Evolutionary conservation across 2,329 filamentous ascomycete genomes (phyloP), one percentile per base, ranked within the genome.

Genomic region (Fusarium caatingaense): DNA sequence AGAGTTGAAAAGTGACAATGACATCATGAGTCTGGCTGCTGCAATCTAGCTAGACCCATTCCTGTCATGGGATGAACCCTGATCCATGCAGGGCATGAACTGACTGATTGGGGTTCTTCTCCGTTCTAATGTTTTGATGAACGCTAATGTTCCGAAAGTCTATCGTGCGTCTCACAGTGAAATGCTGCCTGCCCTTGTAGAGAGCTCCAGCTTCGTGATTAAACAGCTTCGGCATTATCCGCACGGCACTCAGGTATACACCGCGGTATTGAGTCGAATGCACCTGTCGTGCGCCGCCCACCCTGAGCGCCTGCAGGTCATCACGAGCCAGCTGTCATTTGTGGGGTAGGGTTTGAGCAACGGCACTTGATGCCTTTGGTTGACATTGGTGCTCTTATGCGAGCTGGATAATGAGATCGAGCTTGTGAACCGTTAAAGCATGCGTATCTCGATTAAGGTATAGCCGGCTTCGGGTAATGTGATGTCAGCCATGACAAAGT

Each of bases 271-370:
- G 53, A 57, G 49, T 69, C 44, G 41, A 46, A 49, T 54, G 59
- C 49, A 34, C 32, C 40, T 58, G 50, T 58, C 66, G 56, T 62
- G 60, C 62, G 50, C 45, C 48, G 50, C 30, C 45, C 63, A 63
- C 49, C 49, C 56, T 49, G 40, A 64, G 48, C 40, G 44, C 34
- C 60, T 66, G 68, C 71, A 69, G 56, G 68, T 49, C 57, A 68
- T 73, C 71, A 68, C 56, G 61, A 71, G 67, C 60, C 65, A 69
- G 54, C 46, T 70, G 56, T 68, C 68, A 54, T 60, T 55, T 65
- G 62, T 69, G 68, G 68, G 65, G 64, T 64, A 64, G 32, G 53
- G 37, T 25, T 48, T 56, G 62, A 58, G 51, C 41, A 58, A 64
- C 47, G 56, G 32, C 66, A 47, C 50, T 64, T 51, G 54, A 59